A percentile compares a stretch with the other conserved stretches of the same genome.
These are phyloP conservation scores for Olyra latifolia DNA, from an alignment of 176 grass and related monocot genomes.

Conservation along the genomic window DNA sequence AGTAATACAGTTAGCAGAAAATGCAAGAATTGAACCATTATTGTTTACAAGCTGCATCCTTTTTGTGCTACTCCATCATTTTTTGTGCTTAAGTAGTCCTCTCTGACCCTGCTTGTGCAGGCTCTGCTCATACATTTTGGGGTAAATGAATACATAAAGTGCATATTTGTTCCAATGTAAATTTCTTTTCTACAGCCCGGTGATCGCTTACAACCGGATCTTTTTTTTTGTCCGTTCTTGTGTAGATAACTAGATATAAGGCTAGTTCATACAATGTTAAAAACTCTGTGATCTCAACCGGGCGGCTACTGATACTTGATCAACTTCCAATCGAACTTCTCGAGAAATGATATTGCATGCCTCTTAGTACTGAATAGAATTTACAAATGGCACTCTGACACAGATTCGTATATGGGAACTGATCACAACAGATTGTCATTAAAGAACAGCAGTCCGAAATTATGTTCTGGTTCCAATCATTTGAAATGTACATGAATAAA, in stretches of 20 bases:
- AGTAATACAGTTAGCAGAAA: conserved; percentile 4
- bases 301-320: conserved; percentile 2
- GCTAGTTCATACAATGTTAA: conserved; percentile 11
- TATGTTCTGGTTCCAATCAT: background rate
- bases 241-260: background rate
- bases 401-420: background rate
- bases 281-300: conserved; percentile 1
- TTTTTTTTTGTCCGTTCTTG: conserved; percentile 19
- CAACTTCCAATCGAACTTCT: conserved; percentile 16
- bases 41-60: background rate
- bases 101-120: background rate
- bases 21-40: background rate
- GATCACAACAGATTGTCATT: background rate
- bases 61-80: background rate
- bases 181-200: background rate
- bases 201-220: background rate
- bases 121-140: background rate
- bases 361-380: background rate
- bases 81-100: background rate
- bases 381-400: background rate
- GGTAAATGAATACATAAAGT: background rate
- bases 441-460: background rate
- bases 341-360: background rate
- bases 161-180: conserved; percentile 19
- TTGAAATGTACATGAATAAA: background rate